phyloP scores from a whole-genome alignment of 2,329 filamentous ascomycete genomes.

The Metarhizium rileyi region DNA sequence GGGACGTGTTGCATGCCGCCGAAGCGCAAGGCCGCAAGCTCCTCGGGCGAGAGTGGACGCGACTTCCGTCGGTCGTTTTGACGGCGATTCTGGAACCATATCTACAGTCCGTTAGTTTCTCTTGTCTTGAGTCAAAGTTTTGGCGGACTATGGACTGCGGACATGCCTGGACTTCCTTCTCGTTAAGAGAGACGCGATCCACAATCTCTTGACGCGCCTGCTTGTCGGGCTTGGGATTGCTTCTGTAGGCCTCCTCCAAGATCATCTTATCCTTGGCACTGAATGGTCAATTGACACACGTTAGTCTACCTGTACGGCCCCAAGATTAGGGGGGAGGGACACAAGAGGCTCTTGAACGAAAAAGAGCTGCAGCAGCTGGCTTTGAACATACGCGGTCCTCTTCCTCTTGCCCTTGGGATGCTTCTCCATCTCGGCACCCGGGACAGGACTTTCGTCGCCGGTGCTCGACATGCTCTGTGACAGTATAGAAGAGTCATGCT shows the following conservation, averaged over 20 bases:
- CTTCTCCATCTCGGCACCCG: conserved; percentile 22
- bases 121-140: background rate
- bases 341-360: too few relatives aligned
- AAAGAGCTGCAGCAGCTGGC: conserved; percentile 7
- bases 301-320: conserved; percentile 7
- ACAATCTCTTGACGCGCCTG: conserved; percentile 76
- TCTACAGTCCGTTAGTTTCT: conserved; percentile 43
- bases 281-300: conserved; percentile 12
- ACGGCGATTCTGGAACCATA: conserved; percentile 94
- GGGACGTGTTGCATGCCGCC: conserved; percentile 40
- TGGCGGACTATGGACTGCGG: conserved; percentile 6
- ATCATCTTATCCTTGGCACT: conserved; percentile 84
- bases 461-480: conserved; percentile 7
- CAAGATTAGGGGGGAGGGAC: too few relatives aligned
- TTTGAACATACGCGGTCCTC: conserved; percentile 46
- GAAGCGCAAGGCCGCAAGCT: conserved; percentile 54
- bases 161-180: conserved; percentile 92
- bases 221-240: conserved; percentile 88
- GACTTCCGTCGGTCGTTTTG: conserved; percentile 90
- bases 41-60: conserved; percentile 68
- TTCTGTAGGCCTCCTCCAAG: conserved; percentile 75
- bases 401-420: conserved; percentile 54
- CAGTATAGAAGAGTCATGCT: conserved; percentile 14
- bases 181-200: conserved; percentile 74
- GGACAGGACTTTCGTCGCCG: conserved; percentile 1